Base-by-base conservation (phyloP, 1,284 basidiomycete species). In the Melampsora allii-populina region DNA sequence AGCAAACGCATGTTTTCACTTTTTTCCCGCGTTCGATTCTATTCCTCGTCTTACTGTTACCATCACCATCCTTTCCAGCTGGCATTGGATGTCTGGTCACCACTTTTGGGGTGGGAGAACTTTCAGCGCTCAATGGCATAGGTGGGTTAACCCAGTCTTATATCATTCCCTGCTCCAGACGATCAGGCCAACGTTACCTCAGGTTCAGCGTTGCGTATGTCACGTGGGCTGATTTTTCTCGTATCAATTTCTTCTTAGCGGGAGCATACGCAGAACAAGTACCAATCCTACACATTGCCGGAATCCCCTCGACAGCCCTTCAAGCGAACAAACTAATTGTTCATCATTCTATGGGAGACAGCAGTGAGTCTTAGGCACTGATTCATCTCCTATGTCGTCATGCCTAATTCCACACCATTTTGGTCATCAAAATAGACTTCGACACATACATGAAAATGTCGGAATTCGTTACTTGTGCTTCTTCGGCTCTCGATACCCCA, bases 21-120 rank as follows among this genome's bases (percentile, higher is more conserved):
- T 42, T 42, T 17, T 14, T 42, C 24, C 36, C 10, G 7, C 36
- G 36, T 10, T 39, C 9, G 10, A 39, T 39, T 68, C 65, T 12
- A 75, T 73, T 17, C 53, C 48, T 48, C 14, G 31, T 42, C 21
- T 9, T 42, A 31, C 45, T 53, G 21, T 14, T 42, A 42, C 14
- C 39, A 42, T 42, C 14, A 42, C 39, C 27, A 31, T 56, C 24
- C 48, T 76, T 27, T 39, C 63, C 76, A n/a, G 77, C 77, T 71
- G 53, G 53, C 12, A 24, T 56, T 10, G 53, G 53, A 21, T 56
- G 53, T 29, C 46, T 77, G 0, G 78, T 80, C 48, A 82, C 83
- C 12, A 94, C 92, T 1, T 94, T 93, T 78, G 93, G 93, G 76
- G 94, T 96, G 12, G 94, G 92, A 63, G 94, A 92, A 82, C 83